phyloP scores from a whole-genome alignment of 495 filamentous ascomycete genomes.

The Cairneyella variabilis region DNA sequence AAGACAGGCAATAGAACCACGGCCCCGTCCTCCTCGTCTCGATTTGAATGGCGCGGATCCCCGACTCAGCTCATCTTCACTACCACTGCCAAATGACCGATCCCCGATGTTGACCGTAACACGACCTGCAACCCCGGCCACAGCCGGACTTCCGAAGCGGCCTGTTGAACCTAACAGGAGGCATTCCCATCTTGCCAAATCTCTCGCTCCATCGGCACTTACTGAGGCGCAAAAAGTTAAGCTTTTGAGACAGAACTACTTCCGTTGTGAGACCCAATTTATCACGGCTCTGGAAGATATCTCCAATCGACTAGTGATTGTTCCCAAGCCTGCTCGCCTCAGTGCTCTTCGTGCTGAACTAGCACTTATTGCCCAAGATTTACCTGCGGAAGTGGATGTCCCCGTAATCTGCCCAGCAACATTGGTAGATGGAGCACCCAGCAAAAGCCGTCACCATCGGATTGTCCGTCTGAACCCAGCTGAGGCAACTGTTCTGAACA shows the following conservation, averaged over 20 bases:
- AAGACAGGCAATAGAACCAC: constrained; percentile 25
- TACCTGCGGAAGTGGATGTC: constrained; percentile 74
- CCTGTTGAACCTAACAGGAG: constrained; percentile 38
- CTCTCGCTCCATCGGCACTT: constrained; percentile 50
- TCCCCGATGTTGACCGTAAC: constrained; percentile 37
- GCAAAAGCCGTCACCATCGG: constrained; percentile 65
- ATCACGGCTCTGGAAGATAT: constrained; percentile 70
- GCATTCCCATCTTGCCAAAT: constrained; percentile 43
- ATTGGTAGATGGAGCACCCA: constrained; percentile 57
- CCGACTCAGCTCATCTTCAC: constrained; percentile 60
- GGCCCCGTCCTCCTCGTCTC: constrained; percentile 30
- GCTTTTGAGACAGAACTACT: constrained; percentile 68
- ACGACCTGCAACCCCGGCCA: constrained; percentile 45
- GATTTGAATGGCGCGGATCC: constrained; percentile 43
- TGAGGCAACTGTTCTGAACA: constrained; percentile 74
- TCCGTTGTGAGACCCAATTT: constrained; percentile 68
- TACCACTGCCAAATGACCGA: constrained; percentile 55
- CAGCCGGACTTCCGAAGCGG: constrained; percentile 42
- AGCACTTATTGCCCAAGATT: constrained; percentile 66
- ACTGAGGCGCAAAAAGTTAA: constrained; percentile 53
- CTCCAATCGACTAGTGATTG: constrained; percentile 67
- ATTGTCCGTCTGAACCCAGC: constrained; percentile 74
- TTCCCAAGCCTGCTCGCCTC: constrained; percentile 69
- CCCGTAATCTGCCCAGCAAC: constrained; percentile 69
- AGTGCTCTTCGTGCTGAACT: constrained; percentile 73